Conservation (phyloP, 495 filamentous ascomycete genomes). For the Astrothelium macrocarpum region DNA sequence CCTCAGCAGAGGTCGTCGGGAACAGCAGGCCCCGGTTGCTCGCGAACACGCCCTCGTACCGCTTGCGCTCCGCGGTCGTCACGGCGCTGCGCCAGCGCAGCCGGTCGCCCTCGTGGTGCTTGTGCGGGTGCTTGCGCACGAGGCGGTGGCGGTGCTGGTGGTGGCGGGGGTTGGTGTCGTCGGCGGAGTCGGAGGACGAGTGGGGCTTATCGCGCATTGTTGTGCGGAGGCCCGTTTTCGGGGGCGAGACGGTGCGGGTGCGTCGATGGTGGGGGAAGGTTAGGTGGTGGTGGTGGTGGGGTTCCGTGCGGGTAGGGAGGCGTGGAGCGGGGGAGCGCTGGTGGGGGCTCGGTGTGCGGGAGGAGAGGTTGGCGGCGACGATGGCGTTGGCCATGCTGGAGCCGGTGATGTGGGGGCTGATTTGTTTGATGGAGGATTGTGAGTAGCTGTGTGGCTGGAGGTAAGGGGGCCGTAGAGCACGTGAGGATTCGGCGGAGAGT, state of each 20-base stretch:
- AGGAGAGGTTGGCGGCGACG: conserved; percentile 71
- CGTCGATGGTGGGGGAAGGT: conserved; percentile 30
- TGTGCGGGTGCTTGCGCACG: conserved; percentile 62
- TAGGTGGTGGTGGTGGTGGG: conserved; percentile 45
- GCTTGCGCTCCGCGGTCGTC: conserved; percentile 65
- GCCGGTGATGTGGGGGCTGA: conserved; percentile 36
- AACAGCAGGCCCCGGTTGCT: conserved; percentile 67
- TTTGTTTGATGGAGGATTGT: conserved; percentile 21
- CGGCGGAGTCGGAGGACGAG: conserved; percentile 38
- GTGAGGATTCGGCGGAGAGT: not conserved
- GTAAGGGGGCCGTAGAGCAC: not conserved
- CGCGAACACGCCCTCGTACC: conserved; percentile 97
- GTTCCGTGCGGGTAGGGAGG: conserved; percentile 18
- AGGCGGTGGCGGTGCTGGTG: conserved; percentile 39
- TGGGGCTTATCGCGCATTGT: conserved; percentile 66
- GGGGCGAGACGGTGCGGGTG: conserved; percentile 47
- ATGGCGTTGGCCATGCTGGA: conserved; percentile 63
- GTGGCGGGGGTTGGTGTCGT: conserved; percentile 47
- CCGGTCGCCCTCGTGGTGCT: conserved; percentile 79
- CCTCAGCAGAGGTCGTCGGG: conserved; percentile 3
- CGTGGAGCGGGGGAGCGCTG: conserved; percentile 22
- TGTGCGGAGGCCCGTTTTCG: conserved; percentile 48
- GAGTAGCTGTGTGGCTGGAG: conserved; percentile 17
- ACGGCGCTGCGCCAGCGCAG: conserved; percentile 75
- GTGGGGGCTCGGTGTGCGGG: conserved; percentile 44